Evolutionary conservation across 148 eudicot genomes (phyloP).

Genomic region (Drosera capensis): DNA sequence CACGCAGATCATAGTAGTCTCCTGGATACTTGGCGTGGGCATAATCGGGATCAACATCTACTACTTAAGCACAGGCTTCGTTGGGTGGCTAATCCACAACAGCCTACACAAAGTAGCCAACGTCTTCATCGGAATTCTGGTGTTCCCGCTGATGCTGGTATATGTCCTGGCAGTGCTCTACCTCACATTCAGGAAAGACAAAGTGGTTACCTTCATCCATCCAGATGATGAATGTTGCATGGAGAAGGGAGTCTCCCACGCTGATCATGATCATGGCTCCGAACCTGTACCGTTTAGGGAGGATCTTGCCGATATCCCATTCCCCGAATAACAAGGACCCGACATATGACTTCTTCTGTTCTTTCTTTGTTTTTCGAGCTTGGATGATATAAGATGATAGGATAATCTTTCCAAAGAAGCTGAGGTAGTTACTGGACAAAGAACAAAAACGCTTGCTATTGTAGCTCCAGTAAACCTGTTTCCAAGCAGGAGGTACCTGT

Average conservation of each 20-base stretch:
- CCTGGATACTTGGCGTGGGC: slow-evolving; percentile 71
- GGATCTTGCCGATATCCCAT: slow-evolving; percentile 33
- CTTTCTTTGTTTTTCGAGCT: not conserved
- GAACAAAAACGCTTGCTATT: too few relatives aligned
- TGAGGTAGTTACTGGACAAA: too few relatives aligned
- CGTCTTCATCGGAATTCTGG: slow-evolving; percentile 52
- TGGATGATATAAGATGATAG: too few relatives aligned
- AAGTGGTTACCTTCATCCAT: slow-evolving; percentile 38
- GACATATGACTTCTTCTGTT: not conserved
- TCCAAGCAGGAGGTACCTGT: too few relatives aligned
- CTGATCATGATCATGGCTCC: slow-evolving; percentile 3
- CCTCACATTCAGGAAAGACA: slow-evolving; percentile 61
- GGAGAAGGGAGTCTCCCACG: not conserved
- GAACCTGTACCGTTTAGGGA: slow-evolving; percentile 22
- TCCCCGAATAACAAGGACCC: slow-evolving; percentile 8
- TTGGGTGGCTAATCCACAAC: slow-evolving; percentile 66
- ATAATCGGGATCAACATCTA: slow-evolving; percentile 83
- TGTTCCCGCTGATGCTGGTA: slow-evolving; percentile 65
- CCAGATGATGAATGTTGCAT: slow-evolving; percentile 7
- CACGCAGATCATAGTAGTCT: slow-evolving; percentile 49
- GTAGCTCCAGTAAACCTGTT: too few relatives aligned
- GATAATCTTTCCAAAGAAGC: too few relatives aligned
- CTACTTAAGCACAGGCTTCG: slow-evolving; percentile 50
- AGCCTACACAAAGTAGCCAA: slow-evolving; percentile 55
- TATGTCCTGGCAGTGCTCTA: slow-evolving; percentile 46